Conservation (phyloP, 176 grass and related monocot genomes). For the Eleusine indica region DNA sequence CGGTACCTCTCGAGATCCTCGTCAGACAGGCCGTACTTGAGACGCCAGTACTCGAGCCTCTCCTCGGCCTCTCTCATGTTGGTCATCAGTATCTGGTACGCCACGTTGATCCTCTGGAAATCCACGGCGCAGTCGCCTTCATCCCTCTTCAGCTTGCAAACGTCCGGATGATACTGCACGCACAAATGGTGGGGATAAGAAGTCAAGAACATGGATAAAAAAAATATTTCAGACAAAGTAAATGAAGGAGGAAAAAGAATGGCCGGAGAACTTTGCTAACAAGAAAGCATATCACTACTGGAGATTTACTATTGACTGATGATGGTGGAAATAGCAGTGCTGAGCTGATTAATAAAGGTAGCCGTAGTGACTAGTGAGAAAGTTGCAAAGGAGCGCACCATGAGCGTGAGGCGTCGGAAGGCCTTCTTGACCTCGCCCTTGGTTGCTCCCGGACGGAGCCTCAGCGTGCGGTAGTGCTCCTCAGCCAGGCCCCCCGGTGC, state of each 20-base stretch:
- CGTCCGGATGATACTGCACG: neutral
- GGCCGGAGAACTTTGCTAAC: neutral
- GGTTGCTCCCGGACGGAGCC: constrained; percentile 47
- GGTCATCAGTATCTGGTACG: constrained; percentile 53
- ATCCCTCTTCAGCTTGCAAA: neutral
- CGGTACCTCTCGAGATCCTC: constrained; percentile 47
- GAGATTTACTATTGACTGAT: too few species aligned
- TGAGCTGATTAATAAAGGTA: too few species aligned
- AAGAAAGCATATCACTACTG: too few species aligned
- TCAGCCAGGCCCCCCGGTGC: neutral
- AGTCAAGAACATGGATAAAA: neutral
- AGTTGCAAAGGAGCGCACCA: constrained; percentile 13
- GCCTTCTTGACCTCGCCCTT: constrained; percentile 63
- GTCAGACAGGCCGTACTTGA: constrained; percentile 43
- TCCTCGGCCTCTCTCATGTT: constrained; percentile 47
- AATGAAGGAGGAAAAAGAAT: neutral
- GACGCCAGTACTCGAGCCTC: constrained; percentile 54
- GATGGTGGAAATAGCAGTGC: too few species aligned
- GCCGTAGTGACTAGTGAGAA: too few species aligned
- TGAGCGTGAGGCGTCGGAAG: constrained; percentile 61
- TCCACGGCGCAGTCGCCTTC: neutral
- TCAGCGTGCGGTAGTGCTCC: constrained; percentile 51
- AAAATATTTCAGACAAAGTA: neutral
- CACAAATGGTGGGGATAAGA: neutral
- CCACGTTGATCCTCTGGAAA: constrained; percentile 50